phyloP scores from a whole-genome alignment of 192 early-diverging fungal species.

The Cladochytrium replicatum region DNA sequence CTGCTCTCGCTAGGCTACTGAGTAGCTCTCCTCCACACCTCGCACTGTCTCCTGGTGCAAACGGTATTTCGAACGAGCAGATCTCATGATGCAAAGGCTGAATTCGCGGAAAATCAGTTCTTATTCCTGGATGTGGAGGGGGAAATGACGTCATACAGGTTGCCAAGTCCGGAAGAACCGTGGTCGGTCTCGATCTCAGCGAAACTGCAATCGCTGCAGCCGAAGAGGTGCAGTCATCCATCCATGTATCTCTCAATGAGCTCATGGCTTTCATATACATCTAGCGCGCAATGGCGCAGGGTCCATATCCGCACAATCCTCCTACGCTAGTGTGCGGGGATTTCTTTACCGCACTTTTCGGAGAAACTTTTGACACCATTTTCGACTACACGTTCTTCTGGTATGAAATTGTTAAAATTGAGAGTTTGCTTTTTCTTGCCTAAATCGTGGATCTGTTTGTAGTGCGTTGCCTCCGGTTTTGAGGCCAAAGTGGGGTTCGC shows the following conservation, averaged over 20 bases:
- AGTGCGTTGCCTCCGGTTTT: conserved; percentile 57
- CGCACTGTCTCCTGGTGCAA: background rate
- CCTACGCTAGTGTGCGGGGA: conserved; percentile 38
- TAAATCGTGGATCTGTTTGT: conserved; percentile 30
- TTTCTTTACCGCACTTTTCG: conserved; percentile 51
- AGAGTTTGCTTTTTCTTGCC: background rate
- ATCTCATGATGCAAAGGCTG: no score
- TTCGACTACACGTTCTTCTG: conserved; percentile 62
- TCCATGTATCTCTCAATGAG: background rate
- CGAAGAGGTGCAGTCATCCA: background rate
- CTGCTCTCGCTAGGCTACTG: background rate
- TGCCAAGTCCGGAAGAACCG: conserved; percentile 39
- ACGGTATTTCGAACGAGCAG: no score
- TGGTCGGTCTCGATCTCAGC: conserved; percentile 59
- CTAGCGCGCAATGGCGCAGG: background rate
- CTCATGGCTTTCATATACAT: background rate
- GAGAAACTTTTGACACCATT: conserved; percentile 41
- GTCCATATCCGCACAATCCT: background rate
- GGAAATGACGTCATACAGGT: conserved; percentile 64
- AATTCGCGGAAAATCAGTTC: no score
- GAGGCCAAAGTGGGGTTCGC: conserved; percentile 47
- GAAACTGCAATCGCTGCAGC: conserved; percentile 31
- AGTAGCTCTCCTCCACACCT: background rate
- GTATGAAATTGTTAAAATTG: no score
- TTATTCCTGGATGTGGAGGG: background rate